Conservation (phyloP, 371 early-diverging fungal genomes). For the Cokeromyces recurvatus region DNA sequence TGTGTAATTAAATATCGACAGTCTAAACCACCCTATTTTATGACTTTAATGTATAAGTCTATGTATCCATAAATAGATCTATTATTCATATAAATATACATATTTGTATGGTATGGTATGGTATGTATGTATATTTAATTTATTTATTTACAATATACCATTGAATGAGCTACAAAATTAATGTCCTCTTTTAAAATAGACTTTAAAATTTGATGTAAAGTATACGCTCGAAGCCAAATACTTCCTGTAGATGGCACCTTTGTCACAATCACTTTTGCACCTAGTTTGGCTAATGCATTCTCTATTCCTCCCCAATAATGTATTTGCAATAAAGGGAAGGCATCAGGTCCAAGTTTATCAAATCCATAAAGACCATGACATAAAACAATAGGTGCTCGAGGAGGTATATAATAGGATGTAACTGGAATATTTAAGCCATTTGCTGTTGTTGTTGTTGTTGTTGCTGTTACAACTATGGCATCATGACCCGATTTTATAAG, state of each 20-base stretch:
- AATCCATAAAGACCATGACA: constrained; percentile 93
- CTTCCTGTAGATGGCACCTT: constrained; percentile 79
- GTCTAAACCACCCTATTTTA: constrained; percentile 78
- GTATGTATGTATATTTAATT: too few species aligned
- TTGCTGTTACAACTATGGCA: neutral
- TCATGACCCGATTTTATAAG: constrained; percentile 4
- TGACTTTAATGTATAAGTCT: too few species aligned
- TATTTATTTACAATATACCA: too few species aligned
- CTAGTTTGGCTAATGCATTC: constrained; percentile 74
- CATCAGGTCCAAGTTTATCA: constrained; percentile 73
- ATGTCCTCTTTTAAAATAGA: constrained; percentile 50
- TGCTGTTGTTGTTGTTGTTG: neutral
- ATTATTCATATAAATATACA: too few species aligned
- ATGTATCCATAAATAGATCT: too few species aligned
- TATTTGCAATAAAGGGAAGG: constrained; percentile 74
- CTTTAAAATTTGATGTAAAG: constrained; percentile 65
- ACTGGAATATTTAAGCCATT: constrained; percentile 45
- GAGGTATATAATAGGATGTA: constrained; percentile 63
- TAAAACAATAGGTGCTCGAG: constrained; percentile 78
- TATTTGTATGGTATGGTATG: too few species aligned
- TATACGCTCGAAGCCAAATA: constrained; percentile 74
- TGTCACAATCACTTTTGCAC: constrained; percentile 79
- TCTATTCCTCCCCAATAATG: constrained; percentile 90
- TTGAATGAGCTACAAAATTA: constrained; percentile 90
- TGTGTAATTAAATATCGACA: constrained; percentile 81